Conservation (phyloP, 768 basidiomycete species). For the Boletus subparvulus region DNA sequence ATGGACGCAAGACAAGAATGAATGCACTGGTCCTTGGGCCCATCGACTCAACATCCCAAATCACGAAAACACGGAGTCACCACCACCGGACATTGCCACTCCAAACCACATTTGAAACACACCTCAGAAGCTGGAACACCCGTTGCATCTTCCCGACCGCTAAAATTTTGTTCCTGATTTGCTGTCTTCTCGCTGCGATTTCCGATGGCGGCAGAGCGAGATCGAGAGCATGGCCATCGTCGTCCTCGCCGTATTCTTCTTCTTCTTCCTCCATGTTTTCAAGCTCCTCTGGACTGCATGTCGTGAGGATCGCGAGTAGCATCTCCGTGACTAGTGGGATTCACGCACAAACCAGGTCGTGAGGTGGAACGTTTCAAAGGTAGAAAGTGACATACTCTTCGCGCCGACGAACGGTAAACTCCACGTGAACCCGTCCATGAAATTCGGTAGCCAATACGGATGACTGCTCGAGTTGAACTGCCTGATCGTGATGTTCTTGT, state of each 20-base stretch:
- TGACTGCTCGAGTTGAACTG: conserved; percentile 80
- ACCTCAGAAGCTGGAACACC: conserved; percentile 89
- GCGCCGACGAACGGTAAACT: conserved; percentile 96
- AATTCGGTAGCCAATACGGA: conserved; percentile 96
- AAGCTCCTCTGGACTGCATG: conserved; percentile 92
- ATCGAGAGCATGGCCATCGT: conserved; percentile 26
- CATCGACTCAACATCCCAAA: background rate
- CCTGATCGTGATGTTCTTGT: conserved; percentile 94
- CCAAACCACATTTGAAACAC: conserved; percentile 25
- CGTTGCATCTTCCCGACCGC: conserved; percentile 90
- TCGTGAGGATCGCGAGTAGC: conserved; percentile 90
- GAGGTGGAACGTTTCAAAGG: background rate
- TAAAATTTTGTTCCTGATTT: conserved; percentile 92
- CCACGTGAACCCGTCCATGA: conserved; percentile 99
- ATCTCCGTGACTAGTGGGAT: conserved; percentile 82
- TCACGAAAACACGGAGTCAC: background rate
- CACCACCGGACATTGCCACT: background rate
- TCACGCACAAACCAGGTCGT: background rate
- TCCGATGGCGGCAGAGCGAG: conserved; percentile 41
- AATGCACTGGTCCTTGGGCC: background rate
- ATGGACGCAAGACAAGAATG: background rate
- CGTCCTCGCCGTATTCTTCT: conserved; percentile 31
- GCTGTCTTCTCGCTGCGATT: conserved; percentile 55
- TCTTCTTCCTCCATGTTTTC: conserved; percentile 57
- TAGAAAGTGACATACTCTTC: conserved; percentile 70